Percentiles rank a stretch among this genome's conserved stretches.
These are phyloP conservation scores for Emmonsia crescens DNA, from an alignment of 2,329 filamentous ascomycete species.

Conservation along the genomic window DNA sequence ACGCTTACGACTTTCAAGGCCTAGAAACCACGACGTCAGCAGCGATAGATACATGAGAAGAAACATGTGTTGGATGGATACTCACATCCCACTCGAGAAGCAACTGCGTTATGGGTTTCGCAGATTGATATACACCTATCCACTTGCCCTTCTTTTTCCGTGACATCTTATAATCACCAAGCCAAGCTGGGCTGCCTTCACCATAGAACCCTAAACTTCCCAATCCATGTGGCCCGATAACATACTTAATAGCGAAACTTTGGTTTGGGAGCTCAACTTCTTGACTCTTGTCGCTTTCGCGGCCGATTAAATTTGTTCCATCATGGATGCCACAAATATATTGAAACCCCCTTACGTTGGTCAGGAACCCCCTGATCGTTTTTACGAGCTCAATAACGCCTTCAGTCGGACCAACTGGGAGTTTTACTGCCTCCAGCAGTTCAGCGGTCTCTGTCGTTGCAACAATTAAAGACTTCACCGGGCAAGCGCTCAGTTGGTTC, in stretches of 20 bases:
- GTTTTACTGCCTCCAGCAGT: background rate
- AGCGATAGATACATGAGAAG: background rate
- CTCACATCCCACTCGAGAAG: background rate
- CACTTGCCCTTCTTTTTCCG: background rate
- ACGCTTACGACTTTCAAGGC: background rate
- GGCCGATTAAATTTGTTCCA: background rate
- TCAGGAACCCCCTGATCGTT: background rate
- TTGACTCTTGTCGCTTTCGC: background rate
- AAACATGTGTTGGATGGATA: background rate
- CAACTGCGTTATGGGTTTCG: background rate
- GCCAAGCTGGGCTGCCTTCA: background rate
- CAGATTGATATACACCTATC: background rate
- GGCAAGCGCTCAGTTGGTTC: background rate
- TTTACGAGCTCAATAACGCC: background rate
- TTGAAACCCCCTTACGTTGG: background rate
- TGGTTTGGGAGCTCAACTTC: background rate
- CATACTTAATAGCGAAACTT: background rate
- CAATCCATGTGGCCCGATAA: background rate
- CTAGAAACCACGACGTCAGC: background rate
- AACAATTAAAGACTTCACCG: background rate
- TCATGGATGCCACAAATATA: background rate
- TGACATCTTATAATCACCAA: background rate
- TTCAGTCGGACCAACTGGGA: background rate
- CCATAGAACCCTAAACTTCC: background rate
- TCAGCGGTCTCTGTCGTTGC: background rate